These are phyloP conservation scores for Talaromyces adpressus DNA, from an alignment of 495 filamentous ascomycete genomes.

Conservation along the genomic window DNA sequence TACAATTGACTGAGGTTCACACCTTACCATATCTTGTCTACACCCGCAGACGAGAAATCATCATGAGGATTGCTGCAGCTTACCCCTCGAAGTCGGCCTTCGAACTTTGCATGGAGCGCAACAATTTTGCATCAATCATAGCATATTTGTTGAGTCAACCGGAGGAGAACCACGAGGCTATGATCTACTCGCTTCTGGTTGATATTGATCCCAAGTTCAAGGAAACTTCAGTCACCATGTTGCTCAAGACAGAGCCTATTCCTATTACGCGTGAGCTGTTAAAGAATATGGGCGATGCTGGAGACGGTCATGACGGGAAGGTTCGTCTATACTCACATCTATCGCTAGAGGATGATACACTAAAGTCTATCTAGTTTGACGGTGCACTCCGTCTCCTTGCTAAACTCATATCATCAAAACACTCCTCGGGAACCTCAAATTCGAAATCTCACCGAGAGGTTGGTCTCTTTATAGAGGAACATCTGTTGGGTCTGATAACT, in stretches of 20 bases:
- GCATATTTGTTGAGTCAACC: constrained; percentile 72
- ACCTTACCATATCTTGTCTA: constrained; percentile 83
- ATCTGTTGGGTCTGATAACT: constrained; percentile 83
- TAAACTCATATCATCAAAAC: constrained; percentile 50
- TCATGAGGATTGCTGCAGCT: constrained; percentile 72
- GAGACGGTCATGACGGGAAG: constrained; percentile 50
- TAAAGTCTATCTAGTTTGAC: constrained; percentile 34
- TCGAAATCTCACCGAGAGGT: constrained; percentile 51
- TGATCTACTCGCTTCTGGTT: constrained; percentile 60
- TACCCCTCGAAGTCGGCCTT: constrained; percentile 51
- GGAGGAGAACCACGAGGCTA: constrained; percentile 53
- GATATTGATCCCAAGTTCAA: constrained; percentile 63
- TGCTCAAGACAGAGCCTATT: constrained; percentile 71
- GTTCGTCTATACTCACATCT: constrained; percentile 28
- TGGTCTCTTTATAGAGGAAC: constrained; percentile 70
- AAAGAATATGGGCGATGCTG: constrained; percentile 67
- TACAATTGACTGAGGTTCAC: constrained; percentile 70
- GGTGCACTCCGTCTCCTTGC: constrained; percentile 64
- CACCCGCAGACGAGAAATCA: constrained; percentile 65
- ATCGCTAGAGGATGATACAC: neutral
- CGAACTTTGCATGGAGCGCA: constrained; percentile 52
- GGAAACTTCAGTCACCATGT: constrained; percentile 53
- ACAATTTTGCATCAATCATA: constrained; percentile 72
- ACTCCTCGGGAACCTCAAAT: constrained; percentile 32
- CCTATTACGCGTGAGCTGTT: constrained; percentile 73